Evolutionary conservation across 2,329 filamentous ascomycete species (phyloP), one percentile per base, ranked within the genome.

Genomic region (Trichoderma sp.): DNA sequence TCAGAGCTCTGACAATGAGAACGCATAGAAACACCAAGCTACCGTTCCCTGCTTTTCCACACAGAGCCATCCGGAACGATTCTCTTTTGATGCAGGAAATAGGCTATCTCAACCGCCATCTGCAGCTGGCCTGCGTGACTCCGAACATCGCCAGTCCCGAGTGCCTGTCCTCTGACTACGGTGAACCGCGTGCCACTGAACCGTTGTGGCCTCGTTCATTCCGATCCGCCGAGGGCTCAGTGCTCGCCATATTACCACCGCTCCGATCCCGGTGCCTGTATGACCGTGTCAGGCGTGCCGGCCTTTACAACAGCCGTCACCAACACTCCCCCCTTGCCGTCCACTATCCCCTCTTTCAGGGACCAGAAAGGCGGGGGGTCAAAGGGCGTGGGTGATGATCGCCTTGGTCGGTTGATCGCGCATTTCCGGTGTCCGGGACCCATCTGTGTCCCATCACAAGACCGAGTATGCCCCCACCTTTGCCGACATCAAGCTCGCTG

Each of bases 251-350:
- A 41, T 1, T 30, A 39, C 45, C 21, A 19, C 48, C 48, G 44
- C 62, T 64, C 62, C 54, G 54, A 59, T 64, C 47, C 54, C 45
- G 62, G 62, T 64, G 62, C 62, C 54, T 64, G 62, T 54, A 59
- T 64, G 62, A 64, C 52, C 55, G 45, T 15, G 62, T 64, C 62
- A 64, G 41, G 41, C 55, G 60, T 55, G 45, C 47, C 52, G 59
- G 41, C 41, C 21, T 24, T 39, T 3, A 45, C n/a, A 41, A 63
- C 48, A 55, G 41, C 26, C 39, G n/a, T 12, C 17, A 17, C 21
- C 24, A 17, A 17, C 56, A 59, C 56, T 21, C 55, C 26, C 59
- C 15, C 43, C 26, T 17, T 26, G 7, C 5, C 15, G 28, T 50
- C 51, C 19, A n/a, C 30, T 51, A 26, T n/a, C 30, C 12, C 34